These are phyloP conservation scores for Hanseniaspora gamundiae DNA, from an alignment of 1,139 yeast species.

Conservation along the genomic window DNA sequence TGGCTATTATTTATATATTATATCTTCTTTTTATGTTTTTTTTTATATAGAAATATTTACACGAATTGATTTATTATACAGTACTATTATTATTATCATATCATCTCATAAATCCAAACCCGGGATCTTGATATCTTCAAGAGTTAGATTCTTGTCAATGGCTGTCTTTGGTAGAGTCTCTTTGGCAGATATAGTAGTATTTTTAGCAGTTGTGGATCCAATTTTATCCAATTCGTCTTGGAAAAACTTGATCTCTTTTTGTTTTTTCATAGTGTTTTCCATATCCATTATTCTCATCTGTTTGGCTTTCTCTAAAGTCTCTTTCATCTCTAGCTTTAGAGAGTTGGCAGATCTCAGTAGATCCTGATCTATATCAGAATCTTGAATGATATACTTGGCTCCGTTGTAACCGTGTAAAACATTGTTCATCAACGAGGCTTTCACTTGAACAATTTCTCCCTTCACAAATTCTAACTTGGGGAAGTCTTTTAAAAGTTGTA, in stretches of 20 bases:
- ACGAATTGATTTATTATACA: background rate
- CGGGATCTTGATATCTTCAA: conserved; percentile 18
- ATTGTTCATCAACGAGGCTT: conserved; percentile 76
- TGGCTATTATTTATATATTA: too few relatives aligned
- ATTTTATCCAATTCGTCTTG: conserved; percentile 6
- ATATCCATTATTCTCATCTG: background rate
- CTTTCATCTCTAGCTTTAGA: conserved; percentile 5
- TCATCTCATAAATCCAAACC: conserved; percentile 11
- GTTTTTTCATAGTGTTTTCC: conserved; percentile 1
- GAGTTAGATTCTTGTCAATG: conserved; percentile 12
- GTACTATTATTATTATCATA: too few relatives aligned
- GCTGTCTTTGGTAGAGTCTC: conserved; percentile 6
- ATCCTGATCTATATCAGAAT: conserved; percentile 12
- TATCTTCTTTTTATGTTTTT: background rate
- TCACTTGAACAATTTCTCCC: conserved; percentile 69
- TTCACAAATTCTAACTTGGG: conserved; percentile 42
- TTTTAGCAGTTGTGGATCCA: conserved; percentile 3
- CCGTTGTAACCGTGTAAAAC: conserved; percentile 57
- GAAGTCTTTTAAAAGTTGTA: conserved; percentile 62
- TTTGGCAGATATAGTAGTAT: conserved; percentile 4
- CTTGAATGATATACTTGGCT: conserved; percentile 48
- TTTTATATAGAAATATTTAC: background rate
- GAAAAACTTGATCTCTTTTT: background rate
- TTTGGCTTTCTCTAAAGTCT: conserved; percentile 4
- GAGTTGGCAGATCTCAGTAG: conserved; percentile 5